Evolutionary conservation across 306 rosid species (phyloP).

Genomic region (Trifolium pratense): DNA sequence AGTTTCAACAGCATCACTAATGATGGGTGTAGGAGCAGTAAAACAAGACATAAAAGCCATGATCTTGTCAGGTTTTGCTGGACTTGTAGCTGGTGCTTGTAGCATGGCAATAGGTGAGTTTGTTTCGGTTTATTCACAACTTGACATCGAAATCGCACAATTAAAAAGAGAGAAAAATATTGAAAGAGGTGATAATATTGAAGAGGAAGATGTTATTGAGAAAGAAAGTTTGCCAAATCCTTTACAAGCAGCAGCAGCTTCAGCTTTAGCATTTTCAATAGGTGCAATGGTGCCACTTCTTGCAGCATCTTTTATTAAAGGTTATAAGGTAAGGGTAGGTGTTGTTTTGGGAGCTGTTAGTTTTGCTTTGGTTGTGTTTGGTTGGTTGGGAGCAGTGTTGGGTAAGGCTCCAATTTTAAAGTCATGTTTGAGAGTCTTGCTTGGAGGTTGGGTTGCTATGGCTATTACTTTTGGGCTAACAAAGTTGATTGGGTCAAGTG

Average conservation of each 20-base stretch:
- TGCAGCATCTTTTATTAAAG: slow-evolving; percentile 53
- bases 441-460: slow-evolving; percentile 64
- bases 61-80: slow-evolving; percentile 55
- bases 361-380: slow-evolving; percentile 49
- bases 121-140: slow-evolving; percentile 54
- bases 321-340: slow-evolving; percentile 51
- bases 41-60: slow-evolving; percentile 52
- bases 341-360: slow-evolving; percentile 48
- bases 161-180: slow-evolving; percentile 41
- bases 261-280: slow-evolving; percentile 54
- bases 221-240: slow-evolving; percentile 53
- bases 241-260: slow-evolving; percentile 56
- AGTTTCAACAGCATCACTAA: slow-evolving; percentile 52
- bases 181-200: slow-evolving; percentile 1
- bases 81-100: slow-evolving; percentile 54
- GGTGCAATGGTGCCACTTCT: slow-evolving; percentile 58
- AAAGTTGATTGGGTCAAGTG: slow-evolving; percentile 57
- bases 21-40: slow-evolving; percentile 61
- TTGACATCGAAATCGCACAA: slow-evolving; percentile 53
- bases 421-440: slow-evolving; percentile 51
- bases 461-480: slow-evolving; percentile 57
- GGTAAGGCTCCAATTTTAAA: slow-evolving; percentile 51
- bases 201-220: slow-evolving; percentile 34
- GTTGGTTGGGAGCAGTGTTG: slow-evolving; percentile 51
- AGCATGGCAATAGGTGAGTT: slow-evolving; percentile 63